phyloP scores from a whole-genome alignment of 2,329 filamentous ascomycete species.

The Aspergillus glaucus region DNA sequence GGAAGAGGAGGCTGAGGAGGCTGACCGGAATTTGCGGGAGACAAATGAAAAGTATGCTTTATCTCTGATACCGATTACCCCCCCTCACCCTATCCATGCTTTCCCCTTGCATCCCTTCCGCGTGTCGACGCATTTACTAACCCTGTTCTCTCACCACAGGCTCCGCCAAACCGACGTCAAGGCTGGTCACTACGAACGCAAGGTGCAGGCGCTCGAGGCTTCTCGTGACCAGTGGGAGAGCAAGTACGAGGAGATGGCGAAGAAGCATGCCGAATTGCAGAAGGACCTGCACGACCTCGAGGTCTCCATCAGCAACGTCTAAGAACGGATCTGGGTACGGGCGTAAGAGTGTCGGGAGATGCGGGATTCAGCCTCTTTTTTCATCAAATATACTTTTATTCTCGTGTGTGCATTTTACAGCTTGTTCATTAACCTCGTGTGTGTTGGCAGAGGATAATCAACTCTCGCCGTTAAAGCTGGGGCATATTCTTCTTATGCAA shows the following conservation, averaged over 20 bases:
- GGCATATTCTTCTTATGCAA: slow-evolving; percentile 7
- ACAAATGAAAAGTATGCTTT: slow-evolving; percentile 84
- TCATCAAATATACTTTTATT: slow-evolving; percentile 12
- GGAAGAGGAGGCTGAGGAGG: slow-evolving; percentile 95
- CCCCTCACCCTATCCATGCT: neutral
- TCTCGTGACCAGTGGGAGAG: slow-evolving; percentile 90
- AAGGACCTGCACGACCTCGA: slow-evolving; percentile 91
- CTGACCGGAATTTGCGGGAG: slow-evolving; percentile 92
- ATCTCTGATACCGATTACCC: slow-evolving; percentile 25
- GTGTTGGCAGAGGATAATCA: slow-evolving; percentile 8
- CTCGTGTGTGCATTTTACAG: slow-evolving; percentile 17
- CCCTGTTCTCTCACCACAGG: slow-evolving; percentile 46
- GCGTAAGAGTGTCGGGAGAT: slow-evolving; percentile 21
- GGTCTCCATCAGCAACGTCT: slow-evolving; percentile 88
- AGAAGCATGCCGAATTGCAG: slow-evolving; percentile 77
- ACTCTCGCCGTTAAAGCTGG: slow-evolving; percentile 10
- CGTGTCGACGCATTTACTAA: slow-evolving; percentile 9
- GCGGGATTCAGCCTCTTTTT: slow-evolving; percentile 19
- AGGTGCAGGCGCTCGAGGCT: slow-evolving; percentile 92
- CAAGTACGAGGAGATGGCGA: slow-evolving; percentile 96
- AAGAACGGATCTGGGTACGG: slow-evolving; percentile 38
- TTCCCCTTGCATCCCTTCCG: neutral
- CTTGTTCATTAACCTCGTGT: slow-evolving; percentile 14
- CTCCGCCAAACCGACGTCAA: slow-evolving; percentile 99
- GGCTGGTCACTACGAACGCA: slow-evolving; percentile 98